Base-by-base conservation (phyloP, 2,329 filamentous ascomycete species). In the Drechslerella coelobrocha region DNA sequence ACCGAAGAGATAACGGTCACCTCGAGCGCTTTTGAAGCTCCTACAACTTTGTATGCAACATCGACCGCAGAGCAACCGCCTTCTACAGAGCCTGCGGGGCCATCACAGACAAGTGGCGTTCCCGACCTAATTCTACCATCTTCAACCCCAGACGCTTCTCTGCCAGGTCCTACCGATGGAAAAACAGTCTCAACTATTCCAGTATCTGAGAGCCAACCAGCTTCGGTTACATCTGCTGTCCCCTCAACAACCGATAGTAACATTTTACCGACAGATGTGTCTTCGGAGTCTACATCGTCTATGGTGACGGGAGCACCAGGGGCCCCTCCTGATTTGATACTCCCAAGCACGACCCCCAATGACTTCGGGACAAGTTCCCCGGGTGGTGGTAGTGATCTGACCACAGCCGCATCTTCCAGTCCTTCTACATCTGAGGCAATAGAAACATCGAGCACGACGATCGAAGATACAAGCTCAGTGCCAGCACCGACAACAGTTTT, bases 61-160 rank as follows among this genome's bases (percentile, higher is more conserved):
- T n/a, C n/a, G n/a, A n/a, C n/a, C n/a, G n/a, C n/a, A n/a, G n/a
- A n/a, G n/a, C n/a, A n/a, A n/a, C n/a, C n/a, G n/a, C n/a, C n/a
- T n/a, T n/a, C n/a, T 19, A 24, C 45, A 14, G 54, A 39, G 3
- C 31, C 48, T 19, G 17, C 26, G 23, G n/a, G 34, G 5, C 63
- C 56, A 23, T 51, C 56, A 24, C 27, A 50, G 34, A 48, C 50
- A 19, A 47, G 23, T 24, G 57, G 65, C 24, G 53, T 54, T 5
- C 66, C 66, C 21, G 59, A 71, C 53, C 21, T 71, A 1, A 12
- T 71, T 10, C 31, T 71, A 14, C 66, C 66, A 24, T 71, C 66
- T 23, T 71, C 66, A 19, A 51, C 54, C 7, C 48, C 48, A 21
- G 37, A 71, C 10, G 24, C 31, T 4, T 50, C 48, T 31, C 19